Base-by-base conservation (phyloP, 768 basidiomycete genomes). In the Boletales sp. region DNA sequence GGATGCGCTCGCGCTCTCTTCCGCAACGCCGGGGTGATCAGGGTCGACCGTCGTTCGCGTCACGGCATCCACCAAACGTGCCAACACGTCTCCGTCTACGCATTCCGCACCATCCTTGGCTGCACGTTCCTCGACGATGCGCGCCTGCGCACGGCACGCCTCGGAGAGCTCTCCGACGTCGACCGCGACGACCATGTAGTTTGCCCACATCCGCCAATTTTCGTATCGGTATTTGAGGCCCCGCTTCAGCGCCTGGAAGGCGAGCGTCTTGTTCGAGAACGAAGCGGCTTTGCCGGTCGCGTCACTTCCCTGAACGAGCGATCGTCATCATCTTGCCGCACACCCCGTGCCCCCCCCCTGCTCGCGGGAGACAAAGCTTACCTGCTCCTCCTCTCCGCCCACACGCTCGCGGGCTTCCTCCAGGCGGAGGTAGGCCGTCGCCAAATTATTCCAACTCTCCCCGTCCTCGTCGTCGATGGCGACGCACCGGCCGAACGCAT, bases 171-270 rank as follows among this genome's bases (percentile, higher is more conserved):
- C 94, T 8, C 94, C 95, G 17, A 97, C 88, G 57, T 97, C 93
- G 68, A 97, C 76, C 4, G 90, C 79, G 24, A 98, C 86, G 61
- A 97, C 75, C 86, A 91, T 94, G 74, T 94, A 98, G 74, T 99
- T 99, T 53, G 79, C 78, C 97, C 97, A 99, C 89, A 99, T 94
- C 17, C 92, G 81, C 94, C 95, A 98, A 62, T 93, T 94, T 24
- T 90, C 85, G 65, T 92, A 89, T 43, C 81, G 80, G 67, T 79
- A 82, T 58, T 84, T 85, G 52, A 98, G 78, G 2, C 97, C 94
- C 52, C 91, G 89, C 56, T 88, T 86, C 24, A 99, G 84, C 3
- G 97, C 95, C 15, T 86, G 86, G 76, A 91, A 97, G 2, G 97
- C 97, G 38, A 93, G 79, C 40, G 85, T 73, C 66, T 92, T 94